These are phyloP conservation scores for Keqinozyma sinolaborantium DNA, from an alignment of 1,139 yeast species.

Conservation along the genomic window DNA sequence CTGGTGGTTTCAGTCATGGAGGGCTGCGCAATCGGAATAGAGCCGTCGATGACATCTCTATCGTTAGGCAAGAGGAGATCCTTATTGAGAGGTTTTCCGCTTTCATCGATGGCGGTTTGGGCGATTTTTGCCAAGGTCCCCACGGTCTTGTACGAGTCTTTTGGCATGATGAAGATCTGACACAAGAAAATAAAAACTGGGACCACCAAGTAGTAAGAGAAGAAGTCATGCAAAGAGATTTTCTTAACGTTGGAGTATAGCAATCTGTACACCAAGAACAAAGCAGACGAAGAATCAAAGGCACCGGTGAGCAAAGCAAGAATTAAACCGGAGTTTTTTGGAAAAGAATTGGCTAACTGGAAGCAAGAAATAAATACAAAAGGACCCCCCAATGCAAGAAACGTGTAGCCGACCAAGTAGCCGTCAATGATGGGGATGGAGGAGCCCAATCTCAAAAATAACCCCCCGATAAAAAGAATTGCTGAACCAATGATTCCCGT, in stretches of 20 bases:
- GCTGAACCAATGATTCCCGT: constrained; percentile 74
- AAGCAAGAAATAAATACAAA: constrained; percentile 45
- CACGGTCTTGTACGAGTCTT: constrained; percentile 65
- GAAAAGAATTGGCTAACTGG: constrained; percentile 45
- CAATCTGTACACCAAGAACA: constrained; percentile 57
- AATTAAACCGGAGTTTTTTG: constrained; percentile 38
- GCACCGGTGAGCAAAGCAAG: constrained; percentile 42
- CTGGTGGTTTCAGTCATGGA: constrained; percentile 41
- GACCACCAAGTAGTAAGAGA: constrained; percentile 61
- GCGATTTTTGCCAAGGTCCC: constrained; percentile 65
- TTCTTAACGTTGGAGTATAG: constrained; percentile 45
- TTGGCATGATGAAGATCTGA: constrained; percentile 78
- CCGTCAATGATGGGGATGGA: constrained; percentile 27
- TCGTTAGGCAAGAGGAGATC: constrained; percentile 37
- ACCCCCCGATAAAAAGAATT: constrained; percentile 51
- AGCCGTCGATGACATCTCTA: constrained; percentile 17
- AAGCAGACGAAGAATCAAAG: constrained; percentile 39
- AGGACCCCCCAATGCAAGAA: constrained; percentile 45
- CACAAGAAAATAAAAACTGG: constrained; percentile 73
- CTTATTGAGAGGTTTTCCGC: constrained; percentile 47
- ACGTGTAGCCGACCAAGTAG: constrained; percentile 36
- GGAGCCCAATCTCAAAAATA: constrained; percentile 39
- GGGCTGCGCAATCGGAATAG: constrained; percentile 24
- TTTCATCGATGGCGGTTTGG: constrained; percentile 68
- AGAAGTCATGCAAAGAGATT: constrained; percentile 49